Evolutionary conservation across 257 asterid species (phyloP).

Genomic region (Solanum boliviense): DNA sequence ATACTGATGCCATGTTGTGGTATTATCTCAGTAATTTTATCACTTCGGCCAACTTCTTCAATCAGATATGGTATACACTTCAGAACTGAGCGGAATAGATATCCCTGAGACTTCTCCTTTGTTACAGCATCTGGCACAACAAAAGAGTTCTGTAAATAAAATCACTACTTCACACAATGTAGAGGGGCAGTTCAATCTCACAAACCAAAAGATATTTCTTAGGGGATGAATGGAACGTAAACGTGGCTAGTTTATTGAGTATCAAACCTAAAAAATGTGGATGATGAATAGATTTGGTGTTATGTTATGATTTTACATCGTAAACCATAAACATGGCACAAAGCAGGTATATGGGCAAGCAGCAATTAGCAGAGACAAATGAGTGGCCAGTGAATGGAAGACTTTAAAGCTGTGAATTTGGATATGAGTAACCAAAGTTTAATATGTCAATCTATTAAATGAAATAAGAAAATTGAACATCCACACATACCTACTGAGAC

Average conservation of each 20-base stretch:
- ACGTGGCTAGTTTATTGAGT: background rate
- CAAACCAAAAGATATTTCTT: background rate
- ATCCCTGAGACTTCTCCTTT: constrained; percentile 95
- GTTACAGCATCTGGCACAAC: constrained; percentile 74
- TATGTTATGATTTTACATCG: background rate
- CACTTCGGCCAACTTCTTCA: constrained; percentile 97
- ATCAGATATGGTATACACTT: constrained; percentile 98
- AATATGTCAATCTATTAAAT: background rate
- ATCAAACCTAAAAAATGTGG: background rate
- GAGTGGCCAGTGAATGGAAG: background rate
- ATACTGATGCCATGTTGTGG: constrained; percentile 99
- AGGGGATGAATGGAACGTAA: background rate
- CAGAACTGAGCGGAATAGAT: constrained; percentile 91
- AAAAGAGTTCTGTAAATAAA: background rate
- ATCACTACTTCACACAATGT: background rate
- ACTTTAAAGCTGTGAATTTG: background rate
- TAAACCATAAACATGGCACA: background rate
- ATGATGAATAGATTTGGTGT: background rate
- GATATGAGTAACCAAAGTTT: background rate
- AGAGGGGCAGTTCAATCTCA: background rate
- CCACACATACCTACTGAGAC: background rate
- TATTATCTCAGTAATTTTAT: constrained; percentile 90
- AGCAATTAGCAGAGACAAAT: background rate
- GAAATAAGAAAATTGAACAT: background rate
- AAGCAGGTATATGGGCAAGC: background rate